Evolutionary conservation across 2,329 filamentous ascomycete species (phyloP).

Genomic region (Colletotrichum sp.): DNA sequence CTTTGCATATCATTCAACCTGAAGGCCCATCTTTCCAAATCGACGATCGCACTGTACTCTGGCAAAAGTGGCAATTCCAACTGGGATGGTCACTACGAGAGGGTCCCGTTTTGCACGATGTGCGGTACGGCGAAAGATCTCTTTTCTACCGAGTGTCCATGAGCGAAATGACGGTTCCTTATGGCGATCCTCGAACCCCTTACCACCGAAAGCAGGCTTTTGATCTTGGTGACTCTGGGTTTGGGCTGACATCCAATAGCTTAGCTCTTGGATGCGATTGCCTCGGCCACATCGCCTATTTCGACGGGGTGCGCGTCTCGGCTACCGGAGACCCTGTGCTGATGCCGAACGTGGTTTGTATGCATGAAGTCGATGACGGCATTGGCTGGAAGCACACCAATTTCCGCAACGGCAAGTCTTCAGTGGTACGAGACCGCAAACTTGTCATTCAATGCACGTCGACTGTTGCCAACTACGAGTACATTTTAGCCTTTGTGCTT

Average conservation of each 20-base stretch:
- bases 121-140: slow-evolving; percentile 68
- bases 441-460: slow-evolving; percentile 69
- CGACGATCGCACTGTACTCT: slow-evolving; percentile 31
- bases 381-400: slow-evolving; percentile 71
- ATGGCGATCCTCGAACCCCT: slow-evolving; percentile 66
- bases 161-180: slow-evolving; percentile 74
- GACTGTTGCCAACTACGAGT: slow-evolving; percentile 71
- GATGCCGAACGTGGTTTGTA: slow-evolving; percentile 39
- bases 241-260: slow-evolving; percentile 70
- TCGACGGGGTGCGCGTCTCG: slow-evolving; percentile 36
- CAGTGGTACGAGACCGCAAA: slow-evolving; percentile 61
- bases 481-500: slow-evolving; percentile 49
- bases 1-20: slow-evolving; percentile 41
- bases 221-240: slow-evolving; percentile 71
- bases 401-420: slow-evolving; percentile 62
- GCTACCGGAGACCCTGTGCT: slow-evolving; percentile 31
- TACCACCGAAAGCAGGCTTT: slow-evolving; percentile 74
- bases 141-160: slow-evolving; percentile 71
- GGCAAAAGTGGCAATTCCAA: slow-evolving; percentile 72
- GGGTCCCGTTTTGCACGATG: slow-evolving; percentile 71
- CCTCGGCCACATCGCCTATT: slow-evolving; percentile 63
- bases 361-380: slow-evolving; percentile 53
- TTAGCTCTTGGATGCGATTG: slow-evolving; percentile 71
- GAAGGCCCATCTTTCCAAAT: slow-evolving; percentile 44
- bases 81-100: slow-evolving; percentile 74